Conservation (phyloP, 2,329 filamentous ascomycete genomes). For the Aaosphaeria pasadenensis region DNA sequence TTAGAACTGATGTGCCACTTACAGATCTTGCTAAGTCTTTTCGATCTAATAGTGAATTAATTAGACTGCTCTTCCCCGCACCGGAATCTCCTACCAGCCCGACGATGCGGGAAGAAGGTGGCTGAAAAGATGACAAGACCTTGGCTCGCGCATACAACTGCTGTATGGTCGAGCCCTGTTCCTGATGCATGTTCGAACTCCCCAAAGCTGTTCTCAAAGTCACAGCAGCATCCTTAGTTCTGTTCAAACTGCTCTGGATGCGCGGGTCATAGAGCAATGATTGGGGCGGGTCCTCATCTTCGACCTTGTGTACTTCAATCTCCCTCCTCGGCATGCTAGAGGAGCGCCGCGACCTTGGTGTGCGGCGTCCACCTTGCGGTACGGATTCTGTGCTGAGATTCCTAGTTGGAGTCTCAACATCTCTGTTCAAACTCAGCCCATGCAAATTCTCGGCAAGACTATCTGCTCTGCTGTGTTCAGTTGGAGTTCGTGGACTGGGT, state of each 20-base stretch:
- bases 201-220: constrained; percentile 32
- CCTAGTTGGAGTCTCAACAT: background rate
- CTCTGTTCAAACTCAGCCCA: background rate
- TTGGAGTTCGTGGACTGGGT: background rate
- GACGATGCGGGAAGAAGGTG: constrained; percentile 40
- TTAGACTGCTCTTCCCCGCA: constrained; percentile 50
- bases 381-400: too few relatives aligned
- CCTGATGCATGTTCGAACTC: constrained; percentile 33
- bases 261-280: constrained; percentile 1
- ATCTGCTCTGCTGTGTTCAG: background rate
- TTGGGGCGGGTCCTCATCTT: constrained; percentile 15
- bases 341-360: constrained; percentile 1
- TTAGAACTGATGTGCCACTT: constrained; percentile 23
- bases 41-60: constrained; percentile 49
- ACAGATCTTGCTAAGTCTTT: constrained; percentile 43
- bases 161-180: constrained; percentile 40
- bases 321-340: constrained; percentile 12
- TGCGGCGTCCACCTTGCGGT: background rate
- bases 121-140: constrained; percentile 37
- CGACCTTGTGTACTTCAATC: constrained; percentile 8
- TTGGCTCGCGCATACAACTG: constrained; percentile 32
- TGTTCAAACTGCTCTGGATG: constrained; percentile 11
- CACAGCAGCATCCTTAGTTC: constrained; percentile 33
- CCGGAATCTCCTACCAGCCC: constrained; percentile 51
- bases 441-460: background rate